These are phyloP conservation scores for Cladosporium velox DNA, from an alignment of 2,329 filamentous ascomycete species.

Conservation along the genomic window DNA sequence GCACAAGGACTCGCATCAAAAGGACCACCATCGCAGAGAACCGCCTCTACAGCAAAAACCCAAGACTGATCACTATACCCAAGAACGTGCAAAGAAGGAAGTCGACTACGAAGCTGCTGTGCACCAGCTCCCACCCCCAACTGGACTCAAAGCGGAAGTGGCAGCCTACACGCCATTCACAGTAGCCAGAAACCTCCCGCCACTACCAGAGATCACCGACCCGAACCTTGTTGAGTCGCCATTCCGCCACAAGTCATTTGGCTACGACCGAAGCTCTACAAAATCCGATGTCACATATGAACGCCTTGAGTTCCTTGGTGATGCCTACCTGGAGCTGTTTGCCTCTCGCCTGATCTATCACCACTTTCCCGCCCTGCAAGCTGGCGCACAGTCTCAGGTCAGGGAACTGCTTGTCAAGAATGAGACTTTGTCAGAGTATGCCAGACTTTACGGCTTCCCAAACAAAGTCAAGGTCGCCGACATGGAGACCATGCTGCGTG, in stretches of 20 bases:
- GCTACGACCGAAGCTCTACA: constrained; percentile 30
- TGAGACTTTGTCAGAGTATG: constrained; percentile 70
- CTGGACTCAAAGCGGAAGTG: constrained; percentile 22
- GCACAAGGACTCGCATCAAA: constrained; percentile 21
- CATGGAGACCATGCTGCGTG: constrained; percentile 34
- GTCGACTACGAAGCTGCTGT: constrained; percentile 25
- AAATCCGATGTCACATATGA: constrained; percentile 63
- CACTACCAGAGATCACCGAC: constrained; percentile 32
- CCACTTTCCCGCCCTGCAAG: constrained; percentile 65
- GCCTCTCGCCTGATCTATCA: constrained; percentile 74
- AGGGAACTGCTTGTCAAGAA: constrained; percentile 83
- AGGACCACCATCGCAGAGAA: constrained; percentile 7
- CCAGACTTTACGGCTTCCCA: constrained; percentile 70
- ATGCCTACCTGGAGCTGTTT: constrained; percentile 79
- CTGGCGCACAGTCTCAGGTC: constrained; percentile 72
- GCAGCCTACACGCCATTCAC: constrained; percentile 27
- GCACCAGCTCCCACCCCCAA: constrained; percentile 26
- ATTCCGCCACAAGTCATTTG: constrained; percentile 35
- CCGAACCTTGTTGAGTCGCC: constrained; percentile 30
- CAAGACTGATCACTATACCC: not conserved
- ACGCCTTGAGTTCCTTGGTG: constrained; percentile 83
- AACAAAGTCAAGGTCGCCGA: constrained; percentile 58
- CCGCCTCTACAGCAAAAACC: constrained; percentile 5
- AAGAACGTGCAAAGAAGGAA: constrained; percentile 6
- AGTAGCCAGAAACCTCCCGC: constrained; percentile 30